Base-by-base conservation (phyloP, 2,329 filamentous ascomycete genomes). In the Ascochyta fabae region DNA sequence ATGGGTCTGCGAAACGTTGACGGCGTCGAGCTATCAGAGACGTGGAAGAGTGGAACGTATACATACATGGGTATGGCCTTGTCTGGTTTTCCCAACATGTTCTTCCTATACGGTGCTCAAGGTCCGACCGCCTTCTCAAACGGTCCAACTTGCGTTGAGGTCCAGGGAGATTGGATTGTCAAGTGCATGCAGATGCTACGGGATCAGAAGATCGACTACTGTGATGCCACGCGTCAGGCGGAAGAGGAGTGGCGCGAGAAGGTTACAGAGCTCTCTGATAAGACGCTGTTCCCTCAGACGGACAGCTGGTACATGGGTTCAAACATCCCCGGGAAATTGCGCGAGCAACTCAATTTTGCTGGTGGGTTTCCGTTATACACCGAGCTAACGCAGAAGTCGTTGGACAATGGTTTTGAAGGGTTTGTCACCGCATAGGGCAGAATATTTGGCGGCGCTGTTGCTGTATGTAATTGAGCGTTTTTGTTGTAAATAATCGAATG, bases 91-190 rank as follows among this genome's bases (percentile, higher is more conserved):
- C 76, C 75, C 59, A 56, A 56, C 27, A 56, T 56, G 48, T 56
- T 56, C 43, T 56, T 56, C 70, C 65, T 79, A 12, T 80, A 81
- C 60, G 78, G 79, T 2, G 74, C 78, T 4, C 79, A 80, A 53
- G 79, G 77, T 0, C 79, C 78, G 0, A 80, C 79, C 0, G 78
- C 78, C 3, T 79, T 80, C 63, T 74, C 71, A 48, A 81, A 81
- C 46, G 78, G 79, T 0, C 78, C 79, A 2, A 77, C 71, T 27
- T 80, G 77, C 57, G 70, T 79, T 22, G 78, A 80, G 56, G 69
- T 73, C 4, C 78, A 81, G 60, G 76, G 74, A 13, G 76, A 80
- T 43, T 80, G 76, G 69, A 78, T 81, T 33, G 75, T 79, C 29
- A 76, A 79, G 45, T 70, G 73, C 9, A 76, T 81, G 56, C 70